Evolutionary conservation across 306 rosid genomes (phyloP).

Genomic region (Vigna reflexopilosa): DNA sequence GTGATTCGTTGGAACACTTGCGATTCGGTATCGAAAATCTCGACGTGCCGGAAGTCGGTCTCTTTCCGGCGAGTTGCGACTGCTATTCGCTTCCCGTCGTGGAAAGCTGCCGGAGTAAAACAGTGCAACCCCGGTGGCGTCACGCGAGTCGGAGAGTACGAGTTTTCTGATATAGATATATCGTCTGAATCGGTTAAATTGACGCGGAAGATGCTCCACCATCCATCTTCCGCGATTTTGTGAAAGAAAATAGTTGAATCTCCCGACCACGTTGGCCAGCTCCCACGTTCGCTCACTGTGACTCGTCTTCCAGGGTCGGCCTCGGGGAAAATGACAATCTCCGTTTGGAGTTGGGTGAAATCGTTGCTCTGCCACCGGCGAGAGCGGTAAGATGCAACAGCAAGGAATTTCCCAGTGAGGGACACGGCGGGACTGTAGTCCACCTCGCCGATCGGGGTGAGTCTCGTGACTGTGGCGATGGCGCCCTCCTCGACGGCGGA

Average conservation of each 20-base stretch:
- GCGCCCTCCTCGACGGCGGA: slow-evolving; percentile 9
- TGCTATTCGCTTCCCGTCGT: slow-evolving; percentile 61
- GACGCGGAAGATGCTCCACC: slow-evolving; percentile 83
- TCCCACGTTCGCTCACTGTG: slow-evolving; percentile 60
- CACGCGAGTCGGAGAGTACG: slow-evolving; percentile 51
- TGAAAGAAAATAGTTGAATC: slow-evolving; percentile 75
- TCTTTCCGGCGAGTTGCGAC: slow-evolving; percentile 75
- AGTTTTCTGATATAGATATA: not conserved
- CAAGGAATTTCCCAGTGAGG: slow-evolving; percentile 59
- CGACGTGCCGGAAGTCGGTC: slow-evolving; percentile 65
- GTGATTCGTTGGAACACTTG: slow-evolving; percentile 59
- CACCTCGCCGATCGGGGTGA: slow-evolving; percentile 61
- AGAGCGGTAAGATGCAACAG: slow-evolving; percentile 83
- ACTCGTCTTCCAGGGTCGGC: slow-evolving; percentile 51
- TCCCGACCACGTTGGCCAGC: slow-evolving; percentile 93
- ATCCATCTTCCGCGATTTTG: slow-evolving; percentile 67
- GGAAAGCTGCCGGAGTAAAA: slow-evolving; percentile 81
- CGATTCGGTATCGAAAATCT: slow-evolving; percentile 58
- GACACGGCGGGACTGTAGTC: slow-evolving; percentile 84
- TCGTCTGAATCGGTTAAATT: slow-evolving; percentile 48
- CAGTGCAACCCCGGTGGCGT: slow-evolving; percentile 83
- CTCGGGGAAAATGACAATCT: slow-evolving; percentile 58
- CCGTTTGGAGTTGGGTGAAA: slow-evolving; percentile 65
- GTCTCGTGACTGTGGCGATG: slow-evolving; percentile 29
- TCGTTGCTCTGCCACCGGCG: slow-evolving; percentile 68